Conservation (phyloP, 2,329 filamentous ascomycete genomes). For the Alternaria alternata region DNA sequence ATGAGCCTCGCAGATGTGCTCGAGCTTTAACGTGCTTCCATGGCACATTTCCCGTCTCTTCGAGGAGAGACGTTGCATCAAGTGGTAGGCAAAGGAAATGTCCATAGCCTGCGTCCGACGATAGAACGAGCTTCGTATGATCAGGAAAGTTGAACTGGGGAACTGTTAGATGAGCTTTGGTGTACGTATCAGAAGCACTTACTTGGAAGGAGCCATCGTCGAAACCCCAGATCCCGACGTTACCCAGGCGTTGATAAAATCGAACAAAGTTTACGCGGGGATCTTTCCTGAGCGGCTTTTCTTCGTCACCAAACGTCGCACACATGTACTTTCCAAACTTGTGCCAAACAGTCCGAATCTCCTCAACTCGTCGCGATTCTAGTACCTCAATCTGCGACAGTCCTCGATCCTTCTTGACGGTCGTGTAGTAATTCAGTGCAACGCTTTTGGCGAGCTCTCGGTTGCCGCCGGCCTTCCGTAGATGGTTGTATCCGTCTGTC, state of each 20-base stretch:
- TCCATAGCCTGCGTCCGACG: slow-evolving; percentile 75
- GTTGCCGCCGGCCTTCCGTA: slow-evolving; percentile 71
- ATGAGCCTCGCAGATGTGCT: slow-evolving; percentile 73
- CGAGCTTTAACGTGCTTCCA: slow-evolving; percentile 75
- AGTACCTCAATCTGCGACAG: slow-evolving; percentile 68
- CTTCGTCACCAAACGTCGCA: slow-evolving; percentile 53
- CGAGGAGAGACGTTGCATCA: slow-evolving; percentile 73
- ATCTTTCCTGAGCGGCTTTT: slow-evolving; percentile 59
- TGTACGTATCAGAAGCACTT: slow-evolving; percentile 30
- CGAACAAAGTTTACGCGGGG: slow-evolving; percentile 67
- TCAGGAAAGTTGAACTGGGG: slow-evolving; percentile 85
- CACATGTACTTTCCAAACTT: slow-evolving; percentile 76
- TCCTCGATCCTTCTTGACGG: slow-evolving; percentile 68
- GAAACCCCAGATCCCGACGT: slow-evolving; percentile 83
- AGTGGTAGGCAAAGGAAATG: slow-evolving; percentile 79
- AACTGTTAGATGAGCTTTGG: slow-evolving; percentile 10
- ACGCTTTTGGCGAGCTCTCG: slow-evolving; percentile 55
- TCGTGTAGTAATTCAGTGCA: slow-evolving; percentile 76
- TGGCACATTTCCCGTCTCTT: slow-evolving; percentile 66
- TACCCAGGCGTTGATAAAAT: slow-evolving; percentile 82
- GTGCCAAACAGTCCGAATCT: slow-evolving; percentile 67
- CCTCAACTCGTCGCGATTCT: slow-evolving; percentile 66
- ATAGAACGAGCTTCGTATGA: slow-evolving; percentile 84
- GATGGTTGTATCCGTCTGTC: slow-evolving; percentile 74
- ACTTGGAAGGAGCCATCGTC: slow-evolving; percentile 80